These are phyloP conservation scores for Zanthoxylum bungeanum DNA, from an alignment of 345 rosid genomes.

Conservation along the genomic window DNA sequence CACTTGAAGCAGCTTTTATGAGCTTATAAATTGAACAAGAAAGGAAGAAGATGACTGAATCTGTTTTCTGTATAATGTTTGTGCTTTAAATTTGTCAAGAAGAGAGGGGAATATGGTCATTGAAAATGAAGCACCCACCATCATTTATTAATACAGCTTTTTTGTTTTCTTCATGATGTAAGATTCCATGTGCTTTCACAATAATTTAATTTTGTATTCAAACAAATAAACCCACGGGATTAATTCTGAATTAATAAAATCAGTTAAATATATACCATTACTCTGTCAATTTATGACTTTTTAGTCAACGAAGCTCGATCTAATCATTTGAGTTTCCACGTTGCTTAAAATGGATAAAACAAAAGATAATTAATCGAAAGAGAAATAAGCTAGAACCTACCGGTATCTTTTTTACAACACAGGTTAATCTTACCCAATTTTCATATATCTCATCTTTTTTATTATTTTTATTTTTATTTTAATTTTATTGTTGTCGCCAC, in stretches of 20 bases:
- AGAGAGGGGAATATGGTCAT: slow-evolving; percentile 18
- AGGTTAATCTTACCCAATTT: no score
- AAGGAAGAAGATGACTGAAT: neutral
- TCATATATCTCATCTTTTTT: no score
- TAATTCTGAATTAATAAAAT: neutral
- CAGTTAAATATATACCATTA: neutral
- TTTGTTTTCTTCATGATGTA: neutral
- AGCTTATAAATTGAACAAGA: no score
- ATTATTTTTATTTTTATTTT: no score
- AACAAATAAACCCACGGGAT: neutral
- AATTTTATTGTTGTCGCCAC: no score
- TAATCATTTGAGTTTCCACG: slow-evolving; percentile 1
- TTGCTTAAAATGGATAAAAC: no score
- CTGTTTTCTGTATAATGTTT: neutral
- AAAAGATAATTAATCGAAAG: no score
- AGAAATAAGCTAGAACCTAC: no score
- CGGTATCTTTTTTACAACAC: no score
- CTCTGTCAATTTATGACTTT: slow-evolving; percentile 14
- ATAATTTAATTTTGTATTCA: no score
- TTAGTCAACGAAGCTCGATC: neutral
- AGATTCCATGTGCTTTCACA: neutral
- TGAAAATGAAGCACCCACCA: neutral
- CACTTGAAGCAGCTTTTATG: no score
- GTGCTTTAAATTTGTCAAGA: slow-evolving; percentile 17
- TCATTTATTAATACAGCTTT: slow-evolving; percentile 17